Evolutionary conservation across 495 filamentous ascomycete species (phyloP).

Genomic region (Pseudevernia furfuracea): DNA sequence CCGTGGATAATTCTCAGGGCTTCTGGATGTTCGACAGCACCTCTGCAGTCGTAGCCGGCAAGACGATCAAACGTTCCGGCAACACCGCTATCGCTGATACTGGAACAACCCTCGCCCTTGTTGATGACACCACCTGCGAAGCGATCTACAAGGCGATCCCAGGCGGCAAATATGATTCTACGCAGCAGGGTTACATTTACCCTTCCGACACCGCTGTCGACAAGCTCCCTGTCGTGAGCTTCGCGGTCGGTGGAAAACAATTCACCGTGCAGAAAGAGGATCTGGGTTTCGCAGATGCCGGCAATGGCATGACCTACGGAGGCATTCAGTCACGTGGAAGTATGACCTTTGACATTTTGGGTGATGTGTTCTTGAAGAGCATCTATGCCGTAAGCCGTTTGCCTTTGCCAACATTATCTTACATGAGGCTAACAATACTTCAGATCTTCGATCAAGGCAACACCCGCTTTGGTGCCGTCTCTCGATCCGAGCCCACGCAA

Average conservation of each 20-base stretch:
- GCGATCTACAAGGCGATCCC: conserved; percentile 64
- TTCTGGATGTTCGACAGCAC: conserved; percentile 66
- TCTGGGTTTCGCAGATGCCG: conserved; percentile 55
- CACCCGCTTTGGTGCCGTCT: conserved; percentile 59
- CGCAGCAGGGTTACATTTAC: conserved; percentile 62
- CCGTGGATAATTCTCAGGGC: conserved; percentile 60
- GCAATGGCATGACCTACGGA: conserved; percentile 57
- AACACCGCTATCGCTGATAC: conserved; percentile 80
- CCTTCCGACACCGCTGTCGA: conserved; percentile 48
- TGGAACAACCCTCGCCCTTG: conserved; percentile 64
- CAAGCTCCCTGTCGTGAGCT: conserved; percentile 57
- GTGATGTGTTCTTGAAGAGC: conserved; percentile 67
- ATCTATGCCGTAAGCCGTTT: conserved; percentile 57
- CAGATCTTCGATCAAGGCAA: conserved; percentile 74
- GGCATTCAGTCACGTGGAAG: conserved; percentile 66
- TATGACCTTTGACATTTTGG: conserved; percentile 64
- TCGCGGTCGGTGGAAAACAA: conserved; percentile 59
- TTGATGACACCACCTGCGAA: conserved; percentile 58
- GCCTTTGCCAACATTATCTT: neutral
- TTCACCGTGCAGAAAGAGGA: conserved; percentile 68
- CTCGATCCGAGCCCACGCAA: conserved; percentile 47
- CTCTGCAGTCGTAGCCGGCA: conserved; percentile 53
- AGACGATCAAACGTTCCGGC: conserved; percentile 45
- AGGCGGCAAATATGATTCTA: conserved; percentile 54
- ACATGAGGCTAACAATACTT: neutral